These are phyloP conservation scores for Arabidopsis suecica DNA, from an alignment of 345 rosid genomes.

Conservation along the genomic window DNA sequence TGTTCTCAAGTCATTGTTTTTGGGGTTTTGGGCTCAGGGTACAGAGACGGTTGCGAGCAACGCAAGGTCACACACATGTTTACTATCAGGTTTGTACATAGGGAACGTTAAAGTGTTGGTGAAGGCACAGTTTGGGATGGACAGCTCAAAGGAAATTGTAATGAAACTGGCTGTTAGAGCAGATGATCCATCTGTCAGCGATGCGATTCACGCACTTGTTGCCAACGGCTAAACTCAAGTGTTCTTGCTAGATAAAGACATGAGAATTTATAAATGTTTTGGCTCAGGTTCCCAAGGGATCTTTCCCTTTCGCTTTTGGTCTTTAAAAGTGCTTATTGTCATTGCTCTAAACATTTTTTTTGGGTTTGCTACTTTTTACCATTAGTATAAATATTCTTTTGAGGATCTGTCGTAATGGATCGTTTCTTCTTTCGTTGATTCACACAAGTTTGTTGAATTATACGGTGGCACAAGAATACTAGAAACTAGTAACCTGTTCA, in stretches of 20 bases:
- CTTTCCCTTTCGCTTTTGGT: slow-evolving; percentile 2
- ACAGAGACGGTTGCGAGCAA: slow-evolving; percentile 74
- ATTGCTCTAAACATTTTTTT: background rate
- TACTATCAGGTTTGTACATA: slow-evolving; percentile 80
- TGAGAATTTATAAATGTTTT: background rate
- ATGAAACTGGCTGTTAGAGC: slow-evolving; percentile 89
- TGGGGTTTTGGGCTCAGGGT: slow-evolving; percentile 53
- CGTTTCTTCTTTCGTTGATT: background rate
- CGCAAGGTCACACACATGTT: slow-evolving; percentile 85
- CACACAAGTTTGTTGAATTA: background rate
- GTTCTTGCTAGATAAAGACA: background rate
- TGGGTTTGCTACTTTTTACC: background rate
- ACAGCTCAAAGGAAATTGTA: slow-evolving; percentile 72
- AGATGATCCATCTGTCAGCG: slow-evolving; percentile 63
- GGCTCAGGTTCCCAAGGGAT: background rate
- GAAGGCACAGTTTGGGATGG: slow-evolving; percentile 76
- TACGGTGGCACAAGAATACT: too few species aligned
- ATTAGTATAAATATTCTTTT: slow-evolving; percentile 25
- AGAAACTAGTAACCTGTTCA: too few species aligned
- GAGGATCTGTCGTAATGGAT: background rate
- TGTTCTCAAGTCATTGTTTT: background rate
- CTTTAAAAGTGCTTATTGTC: background rate
- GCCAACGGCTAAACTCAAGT: slow-evolving; percentile 57
- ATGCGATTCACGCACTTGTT: slow-evolving; percentile 79
- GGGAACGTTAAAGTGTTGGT: slow-evolving; percentile 78